These are phyloP conservation scores for Fusarium sp. DNA, from an alignment of 2,329 filamentous ascomycete species.

Conservation along the genomic window DNA sequence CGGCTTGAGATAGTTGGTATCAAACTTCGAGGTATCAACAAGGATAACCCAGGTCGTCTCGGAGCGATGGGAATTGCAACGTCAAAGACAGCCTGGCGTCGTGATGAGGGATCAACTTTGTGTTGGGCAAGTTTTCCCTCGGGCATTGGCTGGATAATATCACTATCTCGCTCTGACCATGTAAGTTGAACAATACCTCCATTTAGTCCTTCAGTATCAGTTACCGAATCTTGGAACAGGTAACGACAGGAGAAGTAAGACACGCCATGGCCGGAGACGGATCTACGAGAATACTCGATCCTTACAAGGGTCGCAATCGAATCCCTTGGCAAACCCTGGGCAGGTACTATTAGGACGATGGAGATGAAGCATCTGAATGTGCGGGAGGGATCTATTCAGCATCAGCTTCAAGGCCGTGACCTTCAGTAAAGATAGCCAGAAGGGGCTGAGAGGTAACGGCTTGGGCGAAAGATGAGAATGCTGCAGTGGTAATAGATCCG, in stretches of 20 bases:
- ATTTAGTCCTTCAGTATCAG: neutral
- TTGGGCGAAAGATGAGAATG: constrained; percentile 51
- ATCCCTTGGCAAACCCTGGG: neutral
- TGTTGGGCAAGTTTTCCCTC: neutral
- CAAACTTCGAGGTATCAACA: neutral
- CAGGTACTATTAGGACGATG: neutral
- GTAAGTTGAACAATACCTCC: constrained; percentile 12
- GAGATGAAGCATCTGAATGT: constrained; percentile 62
- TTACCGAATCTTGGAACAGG: neutral
- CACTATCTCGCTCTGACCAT: neutral
- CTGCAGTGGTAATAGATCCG: constrained; percentile 55
- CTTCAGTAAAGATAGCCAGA: constrained; percentile 52
- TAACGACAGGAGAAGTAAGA: neutral
- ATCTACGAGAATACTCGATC: constrained; percentile 54
- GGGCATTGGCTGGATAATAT: neutral
- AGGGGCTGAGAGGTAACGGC: constrained; percentile 52
- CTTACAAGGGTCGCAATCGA: constrained; percentile 47
- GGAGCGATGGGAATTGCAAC: neutral
- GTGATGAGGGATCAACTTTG: neutral
- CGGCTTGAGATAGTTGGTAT: neutral
- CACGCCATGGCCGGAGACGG: constrained; percentile 22
- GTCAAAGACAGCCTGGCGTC: neutral
- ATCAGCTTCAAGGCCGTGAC: constrained; percentile 41
- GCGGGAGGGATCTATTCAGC: constrained; percentile 52
- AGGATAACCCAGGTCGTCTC: neutral